A percentile compares a stretch with the other conserved stretches of the same genome.
phyloP scores from a whole-genome alignment of 148 eudicot genomes.

The Cornus suecica region DNA sequence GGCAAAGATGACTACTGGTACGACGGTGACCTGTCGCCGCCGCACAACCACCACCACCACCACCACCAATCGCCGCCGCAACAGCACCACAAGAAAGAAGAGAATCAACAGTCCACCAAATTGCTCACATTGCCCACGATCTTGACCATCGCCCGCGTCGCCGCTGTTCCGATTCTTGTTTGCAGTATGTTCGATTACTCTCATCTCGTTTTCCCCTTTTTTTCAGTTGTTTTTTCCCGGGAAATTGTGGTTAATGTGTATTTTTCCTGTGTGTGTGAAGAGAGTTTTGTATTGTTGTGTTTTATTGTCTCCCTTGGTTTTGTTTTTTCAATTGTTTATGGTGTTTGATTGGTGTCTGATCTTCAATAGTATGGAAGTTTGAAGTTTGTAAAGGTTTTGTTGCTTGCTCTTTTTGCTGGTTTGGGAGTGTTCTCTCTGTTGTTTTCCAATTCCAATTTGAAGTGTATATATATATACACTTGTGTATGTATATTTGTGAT shows the following conservation, averaged over 20 bases:
- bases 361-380: neutral
- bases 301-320: neutral
- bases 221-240: neutral
- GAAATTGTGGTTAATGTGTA: neutral
- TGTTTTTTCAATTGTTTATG: neutral
- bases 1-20: constrained; percentile 4
- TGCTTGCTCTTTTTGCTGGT: neutral
- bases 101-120: constrained; percentile 28
- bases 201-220: neutral
- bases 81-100: neutral
- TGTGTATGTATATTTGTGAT: too few species aligned
- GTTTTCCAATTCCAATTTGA: too few species aligned
- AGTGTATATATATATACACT: too few species aligned
- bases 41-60: neutral
- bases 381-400: neutral
- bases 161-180: constrained; percentile 75
- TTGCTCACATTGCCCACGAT: constrained; percentile 87
- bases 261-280: too few species aligned
- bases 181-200: constrained; percentile 42
- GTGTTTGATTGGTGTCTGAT: neutral
- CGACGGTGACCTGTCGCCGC: neutral
- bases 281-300: too few species aligned
- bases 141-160: constrained; percentile 85
- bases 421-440: too few species aligned
- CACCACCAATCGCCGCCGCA: neutral